Evolutionary conservation across 345 rosid species (phyloP).

Genomic region (Arabis hirsuta): DNA sequence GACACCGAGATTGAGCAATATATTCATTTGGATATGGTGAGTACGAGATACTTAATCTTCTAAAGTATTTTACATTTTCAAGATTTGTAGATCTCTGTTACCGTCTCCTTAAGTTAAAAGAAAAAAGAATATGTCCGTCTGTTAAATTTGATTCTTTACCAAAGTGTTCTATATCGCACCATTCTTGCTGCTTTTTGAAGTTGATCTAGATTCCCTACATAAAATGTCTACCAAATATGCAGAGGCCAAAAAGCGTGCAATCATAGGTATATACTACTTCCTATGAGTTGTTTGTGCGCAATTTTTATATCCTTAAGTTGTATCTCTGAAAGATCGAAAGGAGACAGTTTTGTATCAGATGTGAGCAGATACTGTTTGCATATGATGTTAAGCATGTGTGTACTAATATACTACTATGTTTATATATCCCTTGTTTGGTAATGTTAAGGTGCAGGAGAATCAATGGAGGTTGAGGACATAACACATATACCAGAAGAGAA

Average conservation of each 20-base stretch:
- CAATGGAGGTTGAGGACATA: constrained; percentile 58
- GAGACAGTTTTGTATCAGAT: neutral
- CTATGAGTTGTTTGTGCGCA: neutral
- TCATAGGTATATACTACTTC: constrained; percentile 54
- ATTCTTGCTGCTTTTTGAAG: constrained; percentile 31
- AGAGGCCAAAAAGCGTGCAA: constrained; percentile 68
- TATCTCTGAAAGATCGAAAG: neutral
- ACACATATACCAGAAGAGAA: constrained; percentile 59
- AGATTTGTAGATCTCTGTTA: neutral
- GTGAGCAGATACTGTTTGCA: neutral
- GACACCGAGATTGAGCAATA: constrained; percentile 59
- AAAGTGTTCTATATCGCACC: neutral
- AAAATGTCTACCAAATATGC: constrained; percentile 63
- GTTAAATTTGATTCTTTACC: neutral
- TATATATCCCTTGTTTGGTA: constrained; percentile 30
- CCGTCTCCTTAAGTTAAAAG: neutral
- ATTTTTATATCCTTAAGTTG: constrained; percentile 13
- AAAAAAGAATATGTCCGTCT: neutral
- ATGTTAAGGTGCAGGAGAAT: constrained; percentile 52
- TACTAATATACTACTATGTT: neutral
- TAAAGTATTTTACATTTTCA: constrained; percentile 10
- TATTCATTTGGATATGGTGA: constrained; percentile 84
- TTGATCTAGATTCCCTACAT: constrained; percentile 56
- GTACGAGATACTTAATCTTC: constrained; percentile 20
- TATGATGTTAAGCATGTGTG: no score